Evolutionary conservation across 2,329 filamentous ascomycete species (phyloP), one percentile per base, ranked within the genome.

Genomic region (Penicillium sp.): DNA sequence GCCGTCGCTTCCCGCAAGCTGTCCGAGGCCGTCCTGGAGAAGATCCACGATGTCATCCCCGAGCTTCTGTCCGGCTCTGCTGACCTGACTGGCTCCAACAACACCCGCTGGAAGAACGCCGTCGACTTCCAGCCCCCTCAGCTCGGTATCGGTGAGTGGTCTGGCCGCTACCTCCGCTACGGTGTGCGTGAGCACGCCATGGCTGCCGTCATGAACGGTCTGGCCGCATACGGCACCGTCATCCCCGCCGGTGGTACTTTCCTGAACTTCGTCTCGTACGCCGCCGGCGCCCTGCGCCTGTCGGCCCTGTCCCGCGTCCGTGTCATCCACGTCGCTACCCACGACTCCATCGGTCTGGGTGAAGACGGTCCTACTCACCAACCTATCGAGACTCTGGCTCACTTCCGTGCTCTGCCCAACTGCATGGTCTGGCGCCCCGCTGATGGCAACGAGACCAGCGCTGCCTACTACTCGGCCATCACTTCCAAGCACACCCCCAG

Each of bases 391-490:
- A 96, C 91, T 40, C 86, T 97, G 59, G 88, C 92, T 55, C 94
- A 97, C 80, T 97, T 97, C 90, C 92, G 94, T 74, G 94, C 94
- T 61, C 85, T 97, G 65, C 94, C 94, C 71, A 99, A 99, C 87
- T 89, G 88, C 82, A 96, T 97, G 90, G 92, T 97, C 68, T 97
- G 94, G 94, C 92, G 94, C 72, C 94, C 94, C 64, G 92, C 94
- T 67, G 94, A 97, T 70, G 92, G 92, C 70, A 97, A 97, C 81
- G 94, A 99, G 88, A 94, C 89, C 67, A 95, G 89, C 71, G 92
- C 91, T 69, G 92, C 94, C 64, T 99, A 97, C 85, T 97, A 97
- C 80, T 82, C 95, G 69, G 90, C 92, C 44, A 80, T 99, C 64
- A 96, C 89, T 62, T 88, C 90, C 68, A 90, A 90, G 79, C 81